Base-by-base conservation (phyloP, 805 yeast species). In the Wickerhamiella australiensis region DNA sequence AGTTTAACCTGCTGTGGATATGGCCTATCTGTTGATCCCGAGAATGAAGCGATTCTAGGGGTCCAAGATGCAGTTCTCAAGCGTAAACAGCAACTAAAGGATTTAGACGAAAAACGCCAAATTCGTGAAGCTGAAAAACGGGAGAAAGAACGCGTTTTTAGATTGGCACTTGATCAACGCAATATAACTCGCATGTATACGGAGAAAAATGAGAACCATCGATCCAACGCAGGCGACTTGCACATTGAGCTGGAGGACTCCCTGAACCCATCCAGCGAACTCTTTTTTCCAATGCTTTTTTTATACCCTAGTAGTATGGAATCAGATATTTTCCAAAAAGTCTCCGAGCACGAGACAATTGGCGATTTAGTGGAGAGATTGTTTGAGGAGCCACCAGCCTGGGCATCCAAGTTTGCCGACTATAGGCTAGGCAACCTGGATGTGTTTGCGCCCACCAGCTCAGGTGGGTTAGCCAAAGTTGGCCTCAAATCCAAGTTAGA, bases 391-490 rank as follows among this genome's bases (percentile, higher is more conserved):
- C 87, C 88, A 3, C 74, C 74, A 6, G 75, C 75, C 38, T 85
- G 84, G 80, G 56, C 76, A 9, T 38, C 73, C 40, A 76, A 73
- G 54, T 86, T 82, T 56, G 56, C 56, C 23, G 75, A 79, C 52
- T 85, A 86, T 61, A 67, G 71, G 0, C 64, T 74, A 3, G 77
- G 74, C 54, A 75, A 74, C 49, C 65, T 87, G 22, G 80, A 83
- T 47, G 81, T 82, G 5, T 90, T 73, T 64, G 79, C 85, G 79
- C 96, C 85, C 63, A 85, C 96, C 0, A 72, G 67, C 27, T 59
- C 78, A 1, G 96, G 96, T 46, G 96, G 96, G 0, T 71, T 90
- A 53, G 80, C 86, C 42, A 86, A 85, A 64, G 77, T 82, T 3
- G 95, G 95, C 23, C 84, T 81, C 62, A 85, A 83, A 55, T 74